A percentile compares a stretch with the other conserved stretches of the same genome.
Evolutionary conservation across 495 filamentous ascomycete species (phyloP).

Genomic region (Penicillium atrosanguineum): DNA sequence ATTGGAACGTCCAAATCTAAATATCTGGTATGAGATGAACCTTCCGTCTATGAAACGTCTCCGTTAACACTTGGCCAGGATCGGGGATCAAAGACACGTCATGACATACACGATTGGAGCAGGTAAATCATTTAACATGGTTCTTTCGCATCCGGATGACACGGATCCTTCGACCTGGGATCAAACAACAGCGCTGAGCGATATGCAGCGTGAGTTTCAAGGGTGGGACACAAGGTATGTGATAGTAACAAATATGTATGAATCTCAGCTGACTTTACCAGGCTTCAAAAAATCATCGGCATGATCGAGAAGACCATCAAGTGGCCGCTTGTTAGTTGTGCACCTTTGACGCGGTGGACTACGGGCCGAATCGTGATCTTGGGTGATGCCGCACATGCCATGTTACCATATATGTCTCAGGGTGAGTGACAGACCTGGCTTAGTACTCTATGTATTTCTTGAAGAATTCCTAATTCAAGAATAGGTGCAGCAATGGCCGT

Average conservation of each 20-base stretch:
- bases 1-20: slow-evolving; percentile 36
- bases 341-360: slow-evolving; percentile 31
- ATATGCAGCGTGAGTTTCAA: slow-evolving; percentile 38
- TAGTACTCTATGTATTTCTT: too few relatives aligned
- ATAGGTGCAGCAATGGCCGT: slow-evolving; percentile 47
- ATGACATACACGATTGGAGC: slow-evolving; percentile 51
- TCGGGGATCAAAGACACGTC: slow-evolving; percentile 39
- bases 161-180: slow-evolving; percentile 39
- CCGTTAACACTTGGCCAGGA: slow-evolving; percentile 16
- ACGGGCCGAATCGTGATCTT: slow-evolving; percentile 35
- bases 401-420: slow-evolving; percentile 51
- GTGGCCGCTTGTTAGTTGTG: slow-evolving; percentile 39
- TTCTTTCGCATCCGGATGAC: slow-evolving; percentile 45
- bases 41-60: not conserved
- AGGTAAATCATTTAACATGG: slow-evolving; percentile 50
- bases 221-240: slow-evolving; percentile 40
- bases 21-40: slow-evolving; percentile 33
- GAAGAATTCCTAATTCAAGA: not conserved
- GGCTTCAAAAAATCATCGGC: slow-evolving; percentile 35
- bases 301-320: slow-evolving; percentile 38
- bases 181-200: slow-evolving; percentile 30
- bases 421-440: slow-evolving; percentile 12
- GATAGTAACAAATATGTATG: not conserved
- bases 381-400: slow-evolving; percentile 51
- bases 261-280: not conserved